Conservation (phyloP, 2,329 filamentous ascomycete species). For the Penicillium italicum region DNA sequence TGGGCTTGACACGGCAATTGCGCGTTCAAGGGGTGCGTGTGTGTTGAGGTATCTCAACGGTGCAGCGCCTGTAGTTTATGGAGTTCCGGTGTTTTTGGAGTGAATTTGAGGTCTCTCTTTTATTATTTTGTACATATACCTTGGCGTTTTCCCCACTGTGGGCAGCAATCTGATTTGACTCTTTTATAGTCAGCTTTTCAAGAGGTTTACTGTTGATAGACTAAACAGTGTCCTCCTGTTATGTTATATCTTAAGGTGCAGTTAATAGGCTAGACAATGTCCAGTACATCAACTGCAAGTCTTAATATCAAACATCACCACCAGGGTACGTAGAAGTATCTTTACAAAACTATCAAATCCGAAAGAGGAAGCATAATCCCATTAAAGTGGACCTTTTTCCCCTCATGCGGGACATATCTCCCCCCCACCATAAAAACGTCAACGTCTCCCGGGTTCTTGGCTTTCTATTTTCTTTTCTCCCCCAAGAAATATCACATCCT, state of each 20-base stretch:
- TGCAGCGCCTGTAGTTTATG: conserved; percentile 90
- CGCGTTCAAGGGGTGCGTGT: conserved; percentile 71
- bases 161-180: conserved; percentile 15
- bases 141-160: conserved; percentile 15
- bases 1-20: conserved; percentile 77
- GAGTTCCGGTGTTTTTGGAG: conserved; percentile 80
- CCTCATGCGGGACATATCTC: conserved; percentile 26
- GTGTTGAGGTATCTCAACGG: conserved; percentile 88
- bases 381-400: conserved; percentile 24
- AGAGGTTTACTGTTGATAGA: not conserved
- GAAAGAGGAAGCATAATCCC: conserved; percentile 1
- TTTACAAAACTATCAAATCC: not conserved
- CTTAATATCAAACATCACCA: not conserved
- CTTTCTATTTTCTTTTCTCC: not conserved
- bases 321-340: not conserved
- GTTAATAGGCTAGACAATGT: not conserved
- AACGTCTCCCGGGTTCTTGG: not conserved
- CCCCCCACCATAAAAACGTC: conserved; percentile 19
- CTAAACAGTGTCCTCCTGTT: not conserved
- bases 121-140: conserved; percentile 3
- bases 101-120: conserved; percentile 14
- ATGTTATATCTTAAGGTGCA: not conserved
- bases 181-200: not conserved
- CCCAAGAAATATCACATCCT: not conserved
- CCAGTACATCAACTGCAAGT: not conserved